Evolutionary conservation across 2,329 filamentous ascomycete species (phyloP).

Genomic region (Metarhizium album): DNA sequence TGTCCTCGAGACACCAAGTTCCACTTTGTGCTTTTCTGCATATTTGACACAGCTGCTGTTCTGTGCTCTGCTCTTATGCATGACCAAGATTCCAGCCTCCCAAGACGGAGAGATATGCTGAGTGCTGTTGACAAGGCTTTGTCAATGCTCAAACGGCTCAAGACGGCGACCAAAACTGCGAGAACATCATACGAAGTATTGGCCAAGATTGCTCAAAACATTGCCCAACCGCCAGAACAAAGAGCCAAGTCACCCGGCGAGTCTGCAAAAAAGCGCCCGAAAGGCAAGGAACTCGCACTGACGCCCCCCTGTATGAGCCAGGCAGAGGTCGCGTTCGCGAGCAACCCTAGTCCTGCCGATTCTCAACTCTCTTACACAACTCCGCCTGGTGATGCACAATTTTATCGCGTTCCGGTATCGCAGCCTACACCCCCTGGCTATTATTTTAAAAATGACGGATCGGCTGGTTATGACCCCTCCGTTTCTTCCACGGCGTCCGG

Average conservation of each 20-base stretch:
- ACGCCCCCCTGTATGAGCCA: slow-evolving; percentile 6
- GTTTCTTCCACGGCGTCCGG: not conserved
- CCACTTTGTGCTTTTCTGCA: slow-evolving; percentile 36
- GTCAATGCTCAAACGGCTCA: slow-evolving; percentile 22
- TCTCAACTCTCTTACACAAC: slow-evolving; percentile 5
- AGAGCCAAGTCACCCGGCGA: slow-evolving; percentile 2
- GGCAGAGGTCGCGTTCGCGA: not conserved
- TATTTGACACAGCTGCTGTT: slow-evolving; percentile 40
- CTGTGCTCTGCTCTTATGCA: slow-evolving; percentile 41
- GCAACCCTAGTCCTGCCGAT: slow-evolving; percentile 1
- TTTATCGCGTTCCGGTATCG: not conserved
- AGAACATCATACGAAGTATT: slow-evolving; percentile 23
- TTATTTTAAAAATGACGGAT: not conserved
- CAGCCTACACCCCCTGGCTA: not conserved
- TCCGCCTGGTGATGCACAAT: not conserved
- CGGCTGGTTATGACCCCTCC: not conserved
- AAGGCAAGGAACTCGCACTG: slow-evolving; percentile 4
- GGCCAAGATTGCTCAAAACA: slow-evolving; percentile 16
- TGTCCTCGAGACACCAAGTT: slow-evolving; percentile 36
- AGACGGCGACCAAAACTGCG: slow-evolving; percentile 19
- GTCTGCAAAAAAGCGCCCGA: slow-evolving; percentile 6
- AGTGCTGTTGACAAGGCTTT: slow-evolving; percentile 27
- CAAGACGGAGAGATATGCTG: slow-evolving; percentile 29
- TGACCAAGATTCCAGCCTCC: slow-evolving; percentile 30
- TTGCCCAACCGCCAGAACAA: slow-evolving; percentile 2